A percentile compares a stretch with the other conserved stretches of the same genome.
These are phyloP conservation scores for Juglanconis sp. DNA, from an alignment of 2,329 filamentous ascomycete species.

Conservation along the genomic window DNA sequence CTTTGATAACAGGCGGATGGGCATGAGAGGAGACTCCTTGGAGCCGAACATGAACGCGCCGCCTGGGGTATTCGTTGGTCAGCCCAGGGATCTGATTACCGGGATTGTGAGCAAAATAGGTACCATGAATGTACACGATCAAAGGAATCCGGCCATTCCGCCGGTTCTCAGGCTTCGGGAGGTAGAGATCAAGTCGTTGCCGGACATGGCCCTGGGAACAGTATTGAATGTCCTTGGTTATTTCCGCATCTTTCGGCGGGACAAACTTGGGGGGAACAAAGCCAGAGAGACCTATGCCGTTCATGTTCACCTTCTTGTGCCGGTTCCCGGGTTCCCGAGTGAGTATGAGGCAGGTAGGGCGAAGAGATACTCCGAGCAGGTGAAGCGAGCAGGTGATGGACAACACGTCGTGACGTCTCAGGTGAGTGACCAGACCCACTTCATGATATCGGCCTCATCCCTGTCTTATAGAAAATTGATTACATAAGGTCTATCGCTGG, in stretches of 20 bases:
- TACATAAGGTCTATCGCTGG: too few species aligned
- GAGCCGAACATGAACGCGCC: slow-evolving; percentile 16
- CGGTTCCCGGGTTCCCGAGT: neutral
- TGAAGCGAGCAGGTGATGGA: too few species aligned
- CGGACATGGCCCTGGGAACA: slow-evolving; percentile 10
- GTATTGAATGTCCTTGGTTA: slow-evolving; percentile 14
- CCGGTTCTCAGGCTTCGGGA: slow-evolving; percentile 4
- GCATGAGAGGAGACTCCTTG: slow-evolving; percentile 13
- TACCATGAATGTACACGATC: slow-evolving; percentile 17
- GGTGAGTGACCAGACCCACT: too few species aligned
- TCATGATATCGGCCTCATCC: too few species aligned
- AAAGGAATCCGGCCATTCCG: slow-evolving; percentile 1
- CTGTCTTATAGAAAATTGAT: too few species aligned
- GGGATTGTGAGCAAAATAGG: too few species aligned
- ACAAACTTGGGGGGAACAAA: slow-evolving; percentile 8
- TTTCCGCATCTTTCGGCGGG: slow-evolving; percentile 13
- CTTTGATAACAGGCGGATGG: slow-evolving; percentile 9
- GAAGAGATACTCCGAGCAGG: too few species aligned
- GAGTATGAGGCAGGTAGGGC: too few species aligned
- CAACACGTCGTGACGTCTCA: too few species aligned
- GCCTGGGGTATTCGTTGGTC: neutral
- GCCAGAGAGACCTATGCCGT: neutral
- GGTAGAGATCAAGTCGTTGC: slow-evolving; percentile 16
- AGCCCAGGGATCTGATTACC: neutral
- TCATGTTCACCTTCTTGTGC: neutral